A percentile compares a stretch with the other conserved stretches of the same genome.
phyloP scores from a whole-genome alignment of 192 early-diverging fungal species.

The Backusella tuberculispora region DNA sequence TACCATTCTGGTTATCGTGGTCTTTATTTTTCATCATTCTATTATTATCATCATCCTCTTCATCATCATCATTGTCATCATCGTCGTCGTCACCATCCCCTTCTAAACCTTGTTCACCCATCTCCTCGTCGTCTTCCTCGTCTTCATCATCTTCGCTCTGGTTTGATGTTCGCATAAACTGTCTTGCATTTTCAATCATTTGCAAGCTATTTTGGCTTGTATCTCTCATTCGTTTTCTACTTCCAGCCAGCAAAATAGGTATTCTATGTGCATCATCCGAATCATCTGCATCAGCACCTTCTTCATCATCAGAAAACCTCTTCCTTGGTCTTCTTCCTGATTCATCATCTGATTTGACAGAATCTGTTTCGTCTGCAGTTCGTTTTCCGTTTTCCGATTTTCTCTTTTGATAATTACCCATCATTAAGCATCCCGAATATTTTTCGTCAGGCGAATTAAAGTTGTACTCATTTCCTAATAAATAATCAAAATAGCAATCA shows the following conservation, averaged over 20 bases:
- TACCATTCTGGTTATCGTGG: conserved; percentile 6
- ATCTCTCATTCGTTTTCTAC: conserved; percentile 26
- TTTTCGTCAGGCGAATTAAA: conserved; percentile 33
- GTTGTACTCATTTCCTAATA: conserved; percentile 37
- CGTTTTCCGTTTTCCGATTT: conserved; percentile 3
- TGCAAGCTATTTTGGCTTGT: conserved; percentile 2
- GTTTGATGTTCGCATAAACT: background rate
- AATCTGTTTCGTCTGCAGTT: conserved; percentile 15
- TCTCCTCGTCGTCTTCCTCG: conserved; percentile 13
- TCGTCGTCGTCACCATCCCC: background rate
- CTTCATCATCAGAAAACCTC: conserved; percentile 11
- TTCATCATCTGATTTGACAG: conserved; percentile 9
- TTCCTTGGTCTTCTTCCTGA: background rate
- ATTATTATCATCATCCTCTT: conserved; percentile 5
- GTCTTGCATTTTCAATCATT: background rate
- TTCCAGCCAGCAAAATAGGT: conserved; percentile 20
- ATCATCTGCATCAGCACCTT: background rate
- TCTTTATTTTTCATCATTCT: background rate
- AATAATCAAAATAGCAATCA: conserved; percentile 47
- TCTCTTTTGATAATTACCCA: conserved; percentile 44
- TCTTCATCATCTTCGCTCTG: conserved; percentile 5
- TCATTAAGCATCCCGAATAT: conserved; percentile 42
- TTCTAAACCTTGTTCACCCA: background rate
- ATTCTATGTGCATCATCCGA: conserved; percentile 15
- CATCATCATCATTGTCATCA: conserved; percentile 7